Percentiles rank a stretch among this genome's conserved stretches.
phyloP scores from a whole-genome alignment of 1,139 yeast species.

The Komagataea norvegica region DNA sequence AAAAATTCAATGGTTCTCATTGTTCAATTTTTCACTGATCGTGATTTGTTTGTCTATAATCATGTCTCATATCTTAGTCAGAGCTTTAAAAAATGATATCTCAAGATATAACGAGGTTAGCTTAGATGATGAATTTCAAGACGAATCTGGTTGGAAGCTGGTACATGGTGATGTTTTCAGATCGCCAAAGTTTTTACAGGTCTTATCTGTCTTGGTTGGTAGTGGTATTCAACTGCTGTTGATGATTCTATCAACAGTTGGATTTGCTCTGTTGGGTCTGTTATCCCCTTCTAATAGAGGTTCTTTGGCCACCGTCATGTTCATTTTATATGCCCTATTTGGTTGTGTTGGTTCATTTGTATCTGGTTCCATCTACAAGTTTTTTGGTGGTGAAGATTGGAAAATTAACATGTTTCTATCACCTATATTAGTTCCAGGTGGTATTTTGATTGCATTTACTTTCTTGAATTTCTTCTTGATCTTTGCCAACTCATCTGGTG shows the following conservation, averaged over 20 bases:
- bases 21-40: slow-evolving; percentile 76
- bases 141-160: slow-evolving; percentile 96
- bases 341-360: slow-evolving; percentile 81
- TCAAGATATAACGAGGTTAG: slow-evolving; percentile 85
- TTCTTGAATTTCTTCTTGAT: slow-evolving; percentile 79
- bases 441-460: slow-evolving; percentile 57
- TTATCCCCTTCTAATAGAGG: slow-evolving; percentile 95
- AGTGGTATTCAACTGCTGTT: slow-evolving; percentile 81
- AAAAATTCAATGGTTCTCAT: slow-evolving; percentile 91
- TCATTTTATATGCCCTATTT: slow-evolving; percentile 72
- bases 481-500: slow-evolving; percentile 81
- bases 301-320: slow-evolving; percentile 83
- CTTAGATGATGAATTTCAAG: slow-evolving; percentile 73
- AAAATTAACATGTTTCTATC: slow-evolving; percentile 78
- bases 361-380: slow-evolving; percentile 81
- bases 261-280: slow-evolving; percentile 83
- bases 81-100: slow-evolving; percentile 82
- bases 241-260: slow-evolving; percentile 70
- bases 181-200: slow-evolving; percentile 66
- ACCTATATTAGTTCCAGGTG: slow-evolving; percentile 81
- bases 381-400: slow-evolving; percentile 92
- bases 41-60: slow-evolving; percentile 74
- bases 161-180: slow-evolving; percentile 95
- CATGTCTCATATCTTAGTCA: slow-evolving; percentile 72
- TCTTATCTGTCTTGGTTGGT: slow-evolving; percentile 78